Conservation (phyloP, 306 rosid species). For the Cyclanthera cordifolia region DNA sequence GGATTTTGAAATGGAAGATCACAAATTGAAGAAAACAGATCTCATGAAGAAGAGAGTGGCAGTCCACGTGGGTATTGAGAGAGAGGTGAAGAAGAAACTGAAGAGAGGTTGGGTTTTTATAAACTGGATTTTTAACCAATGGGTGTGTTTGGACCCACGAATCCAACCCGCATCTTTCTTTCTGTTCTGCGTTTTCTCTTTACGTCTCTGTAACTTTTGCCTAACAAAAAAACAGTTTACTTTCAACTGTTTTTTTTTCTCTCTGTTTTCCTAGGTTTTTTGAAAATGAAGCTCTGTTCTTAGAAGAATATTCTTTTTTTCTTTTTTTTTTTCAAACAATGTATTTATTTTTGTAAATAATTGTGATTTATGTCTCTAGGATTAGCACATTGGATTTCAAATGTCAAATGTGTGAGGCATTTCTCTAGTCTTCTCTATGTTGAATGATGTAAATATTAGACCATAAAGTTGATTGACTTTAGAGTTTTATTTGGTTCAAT, state of each 20-base stretch:
- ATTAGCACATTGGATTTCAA: background rate
- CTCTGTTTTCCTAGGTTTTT: background rate
- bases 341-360: background rate
- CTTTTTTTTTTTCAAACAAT: background rate
- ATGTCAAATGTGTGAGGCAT: background rate
- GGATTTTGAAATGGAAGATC: background rate
- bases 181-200: background rate
- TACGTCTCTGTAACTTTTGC: background rate
- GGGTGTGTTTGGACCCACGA: background rate
- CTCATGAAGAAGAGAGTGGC: background rate
- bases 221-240: background rate
- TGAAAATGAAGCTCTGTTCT: background rate
- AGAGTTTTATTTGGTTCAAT: background rate
- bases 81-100: background rate
- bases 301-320: background rate
- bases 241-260: background rate
- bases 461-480: background rate
- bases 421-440: background rate
- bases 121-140: background rate
- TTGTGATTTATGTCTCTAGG: background rate
- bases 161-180: constrained; percentile 6
- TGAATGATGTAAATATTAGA: background rate
- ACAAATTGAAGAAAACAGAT: background rate
- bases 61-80: background rate
- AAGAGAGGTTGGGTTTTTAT: background rate